These are phyloP conservation scores for Haberlea rhodopensis DNA, from an alignment of 257 asterid genomes.

Conservation along the genomic window DNA sequence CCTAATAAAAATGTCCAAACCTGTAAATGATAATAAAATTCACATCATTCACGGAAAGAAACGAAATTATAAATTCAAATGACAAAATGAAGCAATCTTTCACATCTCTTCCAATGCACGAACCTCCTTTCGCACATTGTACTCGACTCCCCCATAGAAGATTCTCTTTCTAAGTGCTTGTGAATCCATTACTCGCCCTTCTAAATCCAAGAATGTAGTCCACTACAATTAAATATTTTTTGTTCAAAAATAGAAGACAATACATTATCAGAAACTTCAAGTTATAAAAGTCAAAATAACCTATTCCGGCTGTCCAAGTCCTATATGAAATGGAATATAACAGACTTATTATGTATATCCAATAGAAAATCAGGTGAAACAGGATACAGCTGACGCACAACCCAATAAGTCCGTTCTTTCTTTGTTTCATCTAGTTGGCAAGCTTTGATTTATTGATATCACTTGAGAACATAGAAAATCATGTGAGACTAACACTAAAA, in stretches of 20 bases:
- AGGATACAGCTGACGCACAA: background rate
- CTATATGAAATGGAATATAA: background rate
- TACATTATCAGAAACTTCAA: slow-evolving; percentile 4
- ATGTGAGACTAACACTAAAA: too few relatives aligned
- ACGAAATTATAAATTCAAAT: slow-evolving; percentile 16
- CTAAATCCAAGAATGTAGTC: slow-evolving; percentile 80
- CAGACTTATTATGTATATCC: background rate
- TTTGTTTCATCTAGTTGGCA: background rate
- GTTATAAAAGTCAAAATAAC: slow-evolving; percentile 9
- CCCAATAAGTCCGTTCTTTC: background rate
- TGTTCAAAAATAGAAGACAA: slow-evolving; percentile 23
- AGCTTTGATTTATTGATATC: too few relatives aligned
- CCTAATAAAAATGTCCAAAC: slow-evolving; percentile 88
- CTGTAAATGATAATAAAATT: slow-evolving; percentile 38
- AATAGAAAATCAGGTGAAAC: background rate
- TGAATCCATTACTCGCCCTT: slow-evolving; percentile 76
- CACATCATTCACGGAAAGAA: slow-evolving; percentile 5
- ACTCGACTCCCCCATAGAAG: slow-evolving; percentile 91
- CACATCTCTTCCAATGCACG: slow-evolving; percentile 21
- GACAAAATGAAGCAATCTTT: slow-evolving; percentile 10
- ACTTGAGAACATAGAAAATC: too few relatives aligned
- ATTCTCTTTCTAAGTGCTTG: slow-evolving; percentile 69
- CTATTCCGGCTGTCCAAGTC: slow-evolving; percentile 12
- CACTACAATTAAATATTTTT: slow-evolving; percentile 53
- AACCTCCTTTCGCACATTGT: slow-evolving; percentile 75